Base-by-base conservation (phyloP, 2,329 filamentous ascomycete genomes). In the Fusarium incarnatum region DNA sequence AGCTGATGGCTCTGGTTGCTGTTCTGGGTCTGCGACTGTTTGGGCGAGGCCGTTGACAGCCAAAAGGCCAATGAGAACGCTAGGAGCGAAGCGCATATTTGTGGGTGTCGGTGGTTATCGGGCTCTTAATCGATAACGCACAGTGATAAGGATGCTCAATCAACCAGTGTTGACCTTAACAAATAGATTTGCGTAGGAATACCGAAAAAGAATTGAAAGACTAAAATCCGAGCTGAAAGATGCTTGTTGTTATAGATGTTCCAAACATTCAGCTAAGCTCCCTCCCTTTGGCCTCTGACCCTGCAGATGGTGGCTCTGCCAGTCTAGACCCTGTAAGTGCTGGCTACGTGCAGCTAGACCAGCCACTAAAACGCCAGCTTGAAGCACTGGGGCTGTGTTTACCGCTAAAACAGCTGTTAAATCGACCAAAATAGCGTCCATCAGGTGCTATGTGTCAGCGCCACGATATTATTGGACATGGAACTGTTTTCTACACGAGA, bases 51-150 rank as follows among this genome's bases (percentile, higher is more conserved):
- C 67, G 15, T 71, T 57, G 13, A 37, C 58, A 12, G 64, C 67
- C 54, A 70, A 46, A 45, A 70, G 53, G n/a, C 67, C 58, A 41
- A 71, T 23, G 34, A 70, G 52, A 55, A 70, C 50, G 40, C 63
- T 64, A 45, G 50, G 47, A 32, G 67, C 40, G 56, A 70, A 71
- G 44, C 67, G 67, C 67, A 70, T 70, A 15, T 56, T 27, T 20
- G 5, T 18, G 32, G 11, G 20, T 46, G n/a, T 57, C 20, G 12
- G 41, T 28, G 25, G 48, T 15, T 32, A n/a, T 20, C 40, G 9
- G n/a, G 23, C 8, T 8, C 30, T 20, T 15, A 16, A 23, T 20
- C 22, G 34, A 25, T 22, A 27, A 27, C 11, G 5, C 25, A 15
- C 25, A 23, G 18, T 8, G 34, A 37, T n/a, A 37, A 37, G 34